Percentiles rank a stretch among this genome's conserved stretches.
These are phyloP conservation scores for Pichia phayaonensis DNA, from an alignment of 805 yeast genomes.

Conservation along the genomic window DNA sequence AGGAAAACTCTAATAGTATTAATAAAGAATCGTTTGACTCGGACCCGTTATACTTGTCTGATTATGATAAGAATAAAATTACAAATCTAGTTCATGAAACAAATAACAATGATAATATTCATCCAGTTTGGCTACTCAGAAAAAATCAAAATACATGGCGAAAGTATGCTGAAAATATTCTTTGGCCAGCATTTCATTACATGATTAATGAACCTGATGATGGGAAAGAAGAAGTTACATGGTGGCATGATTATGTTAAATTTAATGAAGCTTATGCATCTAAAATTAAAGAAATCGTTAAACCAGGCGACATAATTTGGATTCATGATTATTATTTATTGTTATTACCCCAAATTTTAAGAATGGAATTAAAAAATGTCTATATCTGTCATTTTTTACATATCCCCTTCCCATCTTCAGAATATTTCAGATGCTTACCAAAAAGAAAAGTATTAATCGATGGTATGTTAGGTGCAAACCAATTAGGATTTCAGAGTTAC, in stretches of 20 bases:
- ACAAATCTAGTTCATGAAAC: constrained; percentile 41
- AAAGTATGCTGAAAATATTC: constrained; percentile 75
- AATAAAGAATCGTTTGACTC: constrained; percentile 24
- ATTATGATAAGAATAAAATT: constrained; percentile 44
- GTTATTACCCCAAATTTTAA: constrained; percentile 71
- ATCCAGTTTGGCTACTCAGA: constrained; percentile 84
- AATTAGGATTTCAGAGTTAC: constrained; percentile 77
- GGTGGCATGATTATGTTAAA: constrained; percentile 83
- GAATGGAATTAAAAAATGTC: constrained; percentile 69
- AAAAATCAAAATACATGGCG: constrained; percentile 82
- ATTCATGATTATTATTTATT: constrained; percentile 84
- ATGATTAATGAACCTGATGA: constrained; percentile 71
- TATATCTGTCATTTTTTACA: constrained; percentile 75
- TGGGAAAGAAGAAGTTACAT: constrained; percentile 57
- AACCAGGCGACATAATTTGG: constrained; percentile 89
- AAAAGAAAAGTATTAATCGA: constrained; percentile 76
- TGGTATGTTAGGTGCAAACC: constrained; percentile 87
- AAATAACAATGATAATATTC: constrained; percentile 46
- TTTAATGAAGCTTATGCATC: constrained; percentile 88
- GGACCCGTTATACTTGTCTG: constrained; percentile 56
- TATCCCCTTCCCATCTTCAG: constrained; percentile 92
- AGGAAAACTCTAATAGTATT: too few species aligned
- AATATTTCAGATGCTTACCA: constrained; percentile 83
- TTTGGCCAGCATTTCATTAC: constrained; percentile 96
- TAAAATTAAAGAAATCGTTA: constrained; percentile 61